Conservation (phyloP, 139 green algal genomes). For the Chlamydomonas eustigma region DNA sequence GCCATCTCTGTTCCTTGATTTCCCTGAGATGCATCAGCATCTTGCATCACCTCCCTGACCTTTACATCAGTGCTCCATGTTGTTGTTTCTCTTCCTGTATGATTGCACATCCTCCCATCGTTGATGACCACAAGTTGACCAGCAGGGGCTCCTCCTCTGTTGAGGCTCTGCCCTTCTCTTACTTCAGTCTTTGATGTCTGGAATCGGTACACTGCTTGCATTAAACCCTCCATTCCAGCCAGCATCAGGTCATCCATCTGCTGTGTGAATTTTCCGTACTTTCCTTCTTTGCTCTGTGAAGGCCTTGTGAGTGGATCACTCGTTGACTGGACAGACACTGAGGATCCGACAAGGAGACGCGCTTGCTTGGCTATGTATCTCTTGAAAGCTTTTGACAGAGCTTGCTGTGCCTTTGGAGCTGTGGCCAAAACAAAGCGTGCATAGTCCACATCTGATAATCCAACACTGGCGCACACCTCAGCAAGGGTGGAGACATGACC, state of each 20-base stretch:
- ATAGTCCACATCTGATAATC: too few species aligned
- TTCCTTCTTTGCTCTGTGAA: background rate
- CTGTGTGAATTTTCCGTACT: background rate
- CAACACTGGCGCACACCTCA: too few species aligned
- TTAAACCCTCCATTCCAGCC: background rate
- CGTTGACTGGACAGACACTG: background rate
- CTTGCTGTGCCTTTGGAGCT: too few species aligned
- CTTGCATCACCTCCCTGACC: background rate
- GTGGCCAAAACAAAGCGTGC: too few species aligned
- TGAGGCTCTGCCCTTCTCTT: background rate
- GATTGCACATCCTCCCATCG: too few species aligned
- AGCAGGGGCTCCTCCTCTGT: too few species aligned
- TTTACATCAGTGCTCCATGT: background rate
- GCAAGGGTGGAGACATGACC: too few species aligned
- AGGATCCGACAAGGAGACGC: background rate
- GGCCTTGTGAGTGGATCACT: background rate
- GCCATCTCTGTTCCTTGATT: too few species aligned
- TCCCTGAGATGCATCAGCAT: background rate
- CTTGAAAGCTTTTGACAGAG: too few species aligned
- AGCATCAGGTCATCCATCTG: conserved; percentile 1
- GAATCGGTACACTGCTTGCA: background rate
- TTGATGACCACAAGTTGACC: too few species aligned
- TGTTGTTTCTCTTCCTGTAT: too few species aligned
- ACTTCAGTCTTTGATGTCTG: background rate
- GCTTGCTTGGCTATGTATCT: background rate